Conservation (phyloP, 1,284 basidiomycete species). For the Trichosporon inkin region DNA sequence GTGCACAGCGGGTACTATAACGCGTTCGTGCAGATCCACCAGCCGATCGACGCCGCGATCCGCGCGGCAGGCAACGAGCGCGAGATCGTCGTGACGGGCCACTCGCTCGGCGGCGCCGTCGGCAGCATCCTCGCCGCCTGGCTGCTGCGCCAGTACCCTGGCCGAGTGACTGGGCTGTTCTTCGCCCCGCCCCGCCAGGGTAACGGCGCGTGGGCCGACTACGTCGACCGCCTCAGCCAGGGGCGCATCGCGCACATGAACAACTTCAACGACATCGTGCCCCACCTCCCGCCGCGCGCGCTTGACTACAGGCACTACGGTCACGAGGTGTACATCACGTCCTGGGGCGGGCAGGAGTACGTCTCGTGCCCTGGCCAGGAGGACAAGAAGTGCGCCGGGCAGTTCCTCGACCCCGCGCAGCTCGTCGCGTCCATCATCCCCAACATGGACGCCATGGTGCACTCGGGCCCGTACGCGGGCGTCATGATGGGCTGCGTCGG, state of each 20-base stretch:
- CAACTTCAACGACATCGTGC: conserved; percentile 30
- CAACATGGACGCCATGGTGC: conserved; percentile 6
- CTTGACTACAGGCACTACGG: conserved; percentile 24
- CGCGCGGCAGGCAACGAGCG: background rate
- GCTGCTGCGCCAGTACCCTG: conserved; percentile 7
- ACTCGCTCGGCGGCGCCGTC: conserved; percentile 29
- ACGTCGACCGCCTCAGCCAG: conserved; percentile 25
- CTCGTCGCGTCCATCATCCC: background rate
- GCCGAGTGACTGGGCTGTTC: conserved; percentile 15
- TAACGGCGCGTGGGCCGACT: conserved; percentile 29
- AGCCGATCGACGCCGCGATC: background rate
- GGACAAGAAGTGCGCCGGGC: conserved; percentile 14
- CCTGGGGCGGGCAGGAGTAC: conserved; percentile 11
- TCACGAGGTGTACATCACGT: conserved; percentile 28
- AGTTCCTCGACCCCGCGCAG: background rate
- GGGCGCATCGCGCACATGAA: conserved; percentile 24
- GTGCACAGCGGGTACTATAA: conserved; percentile 29
- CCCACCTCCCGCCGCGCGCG: conserved; percentile 27
- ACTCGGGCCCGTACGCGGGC: conserved; percentile 12
- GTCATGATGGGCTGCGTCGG: conserved; percentile 11
- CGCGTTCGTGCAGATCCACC: conserved; percentile 23
- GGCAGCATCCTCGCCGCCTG: conserved; percentile 20
- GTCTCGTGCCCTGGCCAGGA: conserved; percentile 29
- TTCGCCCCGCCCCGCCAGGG: conserved; percentile 31
- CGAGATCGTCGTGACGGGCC: conserved; percentile 27